Percentiles rank a stretch among this genome's conserved stretches.
Conservation (phyloP, 768 basidiomycete genomes). For the Kwoniella dendrophila region DNA sequence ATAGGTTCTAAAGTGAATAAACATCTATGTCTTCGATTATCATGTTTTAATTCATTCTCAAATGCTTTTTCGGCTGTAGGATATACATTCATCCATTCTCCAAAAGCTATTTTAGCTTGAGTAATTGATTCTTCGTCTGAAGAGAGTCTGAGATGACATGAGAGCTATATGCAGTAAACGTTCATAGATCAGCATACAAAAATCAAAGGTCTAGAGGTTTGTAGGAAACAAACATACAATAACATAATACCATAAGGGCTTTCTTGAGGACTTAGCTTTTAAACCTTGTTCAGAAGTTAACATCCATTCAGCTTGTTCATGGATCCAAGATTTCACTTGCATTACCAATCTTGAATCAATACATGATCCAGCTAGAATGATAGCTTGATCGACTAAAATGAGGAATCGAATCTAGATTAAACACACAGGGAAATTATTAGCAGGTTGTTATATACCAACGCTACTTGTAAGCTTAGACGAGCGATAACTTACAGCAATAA, state of each 20-base stretch:
- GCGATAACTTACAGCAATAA: slow-evolving; percentile 9
- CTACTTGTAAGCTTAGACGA: background rate
- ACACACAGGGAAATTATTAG: background rate
- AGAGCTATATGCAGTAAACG: background rate
- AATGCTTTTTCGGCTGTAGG: background rate
- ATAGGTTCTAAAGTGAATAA: slow-evolving; percentile 1
- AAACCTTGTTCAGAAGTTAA: slow-evolving; percentile 10
- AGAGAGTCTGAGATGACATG: background rate
- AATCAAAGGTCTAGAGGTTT: background rate
- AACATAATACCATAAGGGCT: slow-evolving; percentile 10
- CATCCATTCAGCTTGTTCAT: slow-evolving; percentile 8
- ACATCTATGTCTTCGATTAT: slow-evolving; percentile 5
- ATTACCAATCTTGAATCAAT: background rate
- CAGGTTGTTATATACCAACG: too few species aligned
- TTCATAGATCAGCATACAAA: background rate
- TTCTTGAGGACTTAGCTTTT: background rate
- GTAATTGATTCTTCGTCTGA: background rate
- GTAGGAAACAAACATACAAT: slow-evolving; percentile 1
- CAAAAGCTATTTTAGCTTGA: background rate
- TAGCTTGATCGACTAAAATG: slow-evolving; percentile 11
- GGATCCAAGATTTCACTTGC: background rate
- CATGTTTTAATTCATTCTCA: background rate
- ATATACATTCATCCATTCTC: background rate
- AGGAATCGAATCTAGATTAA: slow-evolving; percentile 12
- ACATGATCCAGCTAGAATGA: background rate